These are phyloP conservation scores for Fragaria nilgerrensis DNA, from an alignment of 306 rosid genomes.

Conservation along the genomic window DNA sequence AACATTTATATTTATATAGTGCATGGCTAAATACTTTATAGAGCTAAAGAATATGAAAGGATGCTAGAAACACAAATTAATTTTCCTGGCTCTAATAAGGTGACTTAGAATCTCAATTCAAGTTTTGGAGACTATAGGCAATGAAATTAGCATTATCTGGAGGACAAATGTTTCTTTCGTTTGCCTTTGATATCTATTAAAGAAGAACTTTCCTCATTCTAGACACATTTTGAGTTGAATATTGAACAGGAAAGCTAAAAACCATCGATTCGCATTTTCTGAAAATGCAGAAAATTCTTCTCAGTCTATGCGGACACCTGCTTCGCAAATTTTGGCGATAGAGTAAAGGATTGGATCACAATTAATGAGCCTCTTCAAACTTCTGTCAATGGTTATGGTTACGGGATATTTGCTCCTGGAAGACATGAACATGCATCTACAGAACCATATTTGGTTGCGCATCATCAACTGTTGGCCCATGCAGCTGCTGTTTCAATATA, in stretches of 20 bases:
- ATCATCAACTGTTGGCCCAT: slow-evolving; percentile 90
- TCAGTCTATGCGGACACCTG: slow-evolving; percentile 80
- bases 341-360: slow-evolving; percentile 90
- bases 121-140: neutral
- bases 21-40: neutral
- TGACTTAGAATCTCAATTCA: neutral
- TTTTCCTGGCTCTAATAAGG: neutral
- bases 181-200: neutral
- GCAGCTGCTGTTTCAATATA: slow-evolving; percentile 72
- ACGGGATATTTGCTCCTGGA: slow-evolving; percentile 75
- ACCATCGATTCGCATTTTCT: slow-evolving; percentile 8
- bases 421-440: slow-evolving; percentile 49
- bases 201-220: neutral
- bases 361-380: slow-evolving; percentile 91
- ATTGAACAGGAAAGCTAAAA: neutral
- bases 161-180: neutral
- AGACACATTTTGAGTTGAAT: neutral
- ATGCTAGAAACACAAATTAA: neutral
- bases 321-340: slow-evolving; percentile 87
- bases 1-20: neutral
- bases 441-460: slow-evolving; percentile 79
- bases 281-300: slow-evolving; percentile 63
- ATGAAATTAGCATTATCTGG: neutral
- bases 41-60: neutral
- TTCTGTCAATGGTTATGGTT: slow-evolving; percentile 65